Percentiles rank a stretch among this genome's conserved stretches.
phyloP scores from a whole-genome alignment of 352 stramenopile genomes.

The Globisporangium irregulare region DNA sequence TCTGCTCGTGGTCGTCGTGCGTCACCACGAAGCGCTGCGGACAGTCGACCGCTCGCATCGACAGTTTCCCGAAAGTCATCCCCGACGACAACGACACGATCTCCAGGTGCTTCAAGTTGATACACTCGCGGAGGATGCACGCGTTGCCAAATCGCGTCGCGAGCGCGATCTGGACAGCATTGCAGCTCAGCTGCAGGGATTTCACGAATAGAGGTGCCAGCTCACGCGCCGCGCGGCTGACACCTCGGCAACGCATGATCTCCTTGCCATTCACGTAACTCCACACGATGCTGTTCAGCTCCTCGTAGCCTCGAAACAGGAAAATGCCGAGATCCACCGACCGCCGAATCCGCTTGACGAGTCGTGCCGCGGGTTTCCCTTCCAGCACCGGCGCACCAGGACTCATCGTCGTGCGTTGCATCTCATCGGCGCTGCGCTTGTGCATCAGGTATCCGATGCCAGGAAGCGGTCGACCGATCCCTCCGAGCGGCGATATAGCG shows the following conservation, averaged over 20 bases:
- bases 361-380: constrained; percentile 12
- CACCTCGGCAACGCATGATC: constrained; percentile 65
- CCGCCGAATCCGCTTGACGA: constrained; percentile 16
- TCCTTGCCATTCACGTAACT: constrained; percentile 73
- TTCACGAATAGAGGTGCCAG: constrained; percentile 62
- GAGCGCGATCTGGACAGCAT: constrained; percentile 61
- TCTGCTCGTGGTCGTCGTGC: constrained; percentile 86
- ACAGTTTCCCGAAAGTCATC: constrained; percentile 80
- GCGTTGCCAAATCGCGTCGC: constrained; percentile 28
- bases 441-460: constrained; percentile 35
- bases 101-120: constrained; percentile 65
- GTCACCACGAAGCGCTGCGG: constrained; percentile 85
- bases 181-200: constrained; percentile 79
- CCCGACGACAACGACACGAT: constrained; percentile 79
- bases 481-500: constrained; percentile 2
- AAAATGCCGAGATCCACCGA: constrained; percentile 36
- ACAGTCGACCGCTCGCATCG: constrained; percentile 82
- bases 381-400: constrained; percentile 20
- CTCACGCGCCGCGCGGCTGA: constrained; percentile 43
- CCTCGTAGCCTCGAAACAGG: constrained; percentile 60
- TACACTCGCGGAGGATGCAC: constrained; percentile 59
- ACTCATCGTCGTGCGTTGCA: constrained; percentile 33
- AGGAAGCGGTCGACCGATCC: constrained; percentile 20
- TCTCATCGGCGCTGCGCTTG: constrained; percentile 37
- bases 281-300: constrained; percentile 74